Evolutionary conservation across 495 filamentous ascomycete genomes (phyloP).

Genomic region (Pseudoneurospora amorphoporcata): DNA sequence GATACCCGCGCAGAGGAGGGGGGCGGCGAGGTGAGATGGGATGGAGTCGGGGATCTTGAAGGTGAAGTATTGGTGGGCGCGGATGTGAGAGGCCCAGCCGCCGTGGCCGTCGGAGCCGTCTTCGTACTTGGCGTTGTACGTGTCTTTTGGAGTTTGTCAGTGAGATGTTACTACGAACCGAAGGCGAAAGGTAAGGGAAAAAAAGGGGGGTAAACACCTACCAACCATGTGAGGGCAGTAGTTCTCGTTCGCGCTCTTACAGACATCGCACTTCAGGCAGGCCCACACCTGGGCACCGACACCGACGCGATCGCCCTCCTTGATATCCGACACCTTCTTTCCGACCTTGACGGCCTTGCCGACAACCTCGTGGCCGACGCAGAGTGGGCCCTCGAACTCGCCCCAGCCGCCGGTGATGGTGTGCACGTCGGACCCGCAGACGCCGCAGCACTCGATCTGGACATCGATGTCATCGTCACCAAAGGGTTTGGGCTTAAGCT

Average conservation of each 20-base stretch:
- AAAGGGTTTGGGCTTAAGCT: conserved; percentile 74
- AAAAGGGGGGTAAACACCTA: not conserved
- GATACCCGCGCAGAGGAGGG: conserved; percentile 71
- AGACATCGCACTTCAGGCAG: conserved; percentile 47
- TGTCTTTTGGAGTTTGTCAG: conserved; percentile 6
- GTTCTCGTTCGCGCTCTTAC: conserved; percentile 54
- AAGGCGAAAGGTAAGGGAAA: not conserved
- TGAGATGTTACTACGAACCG: not conserved
- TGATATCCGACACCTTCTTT: conserved; percentile 32
- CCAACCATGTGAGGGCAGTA: conserved; percentile 57
- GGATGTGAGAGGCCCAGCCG: conserved; percentile 44
- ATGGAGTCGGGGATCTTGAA: conserved; percentile 68
- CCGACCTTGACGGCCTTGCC: conserved; percentile 65
- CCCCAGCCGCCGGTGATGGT: conserved; percentile 73
- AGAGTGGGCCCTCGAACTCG: conserved; percentile 51
- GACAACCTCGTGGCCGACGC: conserved; percentile 68
- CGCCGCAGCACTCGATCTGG: conserved; percentile 53
- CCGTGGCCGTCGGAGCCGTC: conserved; percentile 26
- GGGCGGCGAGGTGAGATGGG: conserved; percentile 52
- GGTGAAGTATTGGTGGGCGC: conserved; percentile 65
- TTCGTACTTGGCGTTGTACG: conserved; percentile 21
- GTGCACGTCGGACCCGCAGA: conserved; percentile 73
- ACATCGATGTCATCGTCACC: conserved; percentile 67
- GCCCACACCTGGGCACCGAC: conserved; percentile 69
- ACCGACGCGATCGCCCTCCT: conserved; percentile 68